These are phyloP conservation scores for Sisymbrium irio DNA, from an alignment of 345 rosid species.

Conservation along the genomic window DNA sequence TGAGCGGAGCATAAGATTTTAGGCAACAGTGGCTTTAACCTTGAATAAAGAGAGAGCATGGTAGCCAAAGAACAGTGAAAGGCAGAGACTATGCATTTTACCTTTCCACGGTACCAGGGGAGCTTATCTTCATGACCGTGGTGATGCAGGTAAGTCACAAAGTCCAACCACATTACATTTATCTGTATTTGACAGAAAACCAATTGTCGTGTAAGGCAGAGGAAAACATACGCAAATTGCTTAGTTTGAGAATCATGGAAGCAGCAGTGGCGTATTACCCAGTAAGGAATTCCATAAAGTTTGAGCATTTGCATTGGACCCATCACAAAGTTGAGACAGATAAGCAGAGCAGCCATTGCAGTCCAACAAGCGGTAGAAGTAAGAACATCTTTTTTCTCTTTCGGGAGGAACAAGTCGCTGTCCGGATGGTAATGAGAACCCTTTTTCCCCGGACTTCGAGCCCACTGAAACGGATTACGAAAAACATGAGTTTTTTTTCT, in stretches of 20 bases:
- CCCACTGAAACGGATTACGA: conserved; percentile 49
- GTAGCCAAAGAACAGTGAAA: not conserved
- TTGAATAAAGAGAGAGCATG: not conserved
- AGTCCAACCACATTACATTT: conserved; percentile 80
- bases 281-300: conserved; percentile 70
- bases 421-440: conserved; percentile 85
- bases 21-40: not conserved
- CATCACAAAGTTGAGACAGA: conserved; percentile 44
- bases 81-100: conserved; percentile 22
- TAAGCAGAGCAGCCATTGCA: conserved; percentile 63
- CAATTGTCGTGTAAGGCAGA: not conserved
- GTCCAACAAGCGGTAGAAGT: conserved; percentile 81
- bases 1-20: not conserved
- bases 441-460: conserved; percentile 81
- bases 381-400: conserved; percentile 61
- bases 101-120: conserved; percentile 96
- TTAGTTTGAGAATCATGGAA: not conserved
- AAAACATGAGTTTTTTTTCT: conserved; percentile 15
- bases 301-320: conserved; percentile 69
- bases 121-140: conserved; percentile 84
- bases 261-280: conserved; percentile 36
- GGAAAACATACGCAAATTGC: not conserved
- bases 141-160: conserved; percentile 86
- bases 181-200: conserved; percentile 38
- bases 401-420: conserved; percentile 70